Conservation (phyloP, 768 basidiomycete genomes). For the Mycena vulgaris region DNA sequence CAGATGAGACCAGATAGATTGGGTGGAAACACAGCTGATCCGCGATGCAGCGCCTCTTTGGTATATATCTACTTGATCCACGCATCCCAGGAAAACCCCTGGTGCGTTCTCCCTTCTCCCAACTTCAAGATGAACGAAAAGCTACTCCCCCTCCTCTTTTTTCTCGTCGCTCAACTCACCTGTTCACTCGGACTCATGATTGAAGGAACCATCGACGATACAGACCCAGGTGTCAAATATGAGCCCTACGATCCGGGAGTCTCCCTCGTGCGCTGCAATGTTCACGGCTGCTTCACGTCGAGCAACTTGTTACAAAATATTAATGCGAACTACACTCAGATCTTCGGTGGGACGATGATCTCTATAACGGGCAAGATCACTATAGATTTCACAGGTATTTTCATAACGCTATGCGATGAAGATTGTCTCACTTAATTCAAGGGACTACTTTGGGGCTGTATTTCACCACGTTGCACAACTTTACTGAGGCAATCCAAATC, state of each 20-base stretch:
- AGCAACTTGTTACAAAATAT: background rate
- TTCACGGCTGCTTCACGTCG: background rate
- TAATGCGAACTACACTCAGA: background rate
- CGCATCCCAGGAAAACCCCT: too few species aligned
- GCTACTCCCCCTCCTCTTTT: background rate
- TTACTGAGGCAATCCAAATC: background rate
- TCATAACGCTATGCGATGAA: background rate
- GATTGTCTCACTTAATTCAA: background rate
- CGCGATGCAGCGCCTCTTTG: too few species aligned
- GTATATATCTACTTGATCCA: too few species aligned
- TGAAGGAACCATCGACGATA: background rate
- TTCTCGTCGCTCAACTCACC: background rate
- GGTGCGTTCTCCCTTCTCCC: too few species aligned
- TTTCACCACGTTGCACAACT: background rate
- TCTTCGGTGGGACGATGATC: background rate
- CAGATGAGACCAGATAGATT: too few species aligned
- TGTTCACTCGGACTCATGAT: background rate
- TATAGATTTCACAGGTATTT: conserved; percentile 3
- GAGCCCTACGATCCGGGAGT: background rate
- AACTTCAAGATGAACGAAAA: background rate
- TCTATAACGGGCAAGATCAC: background rate
- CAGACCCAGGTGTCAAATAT: background rate
- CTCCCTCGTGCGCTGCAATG: background rate
- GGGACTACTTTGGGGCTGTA: background rate
- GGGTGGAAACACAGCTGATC: too few species aligned